Conservation (phyloP, 1,139 yeast genomes). For the Debaryomyces subglobosus region DNA sequence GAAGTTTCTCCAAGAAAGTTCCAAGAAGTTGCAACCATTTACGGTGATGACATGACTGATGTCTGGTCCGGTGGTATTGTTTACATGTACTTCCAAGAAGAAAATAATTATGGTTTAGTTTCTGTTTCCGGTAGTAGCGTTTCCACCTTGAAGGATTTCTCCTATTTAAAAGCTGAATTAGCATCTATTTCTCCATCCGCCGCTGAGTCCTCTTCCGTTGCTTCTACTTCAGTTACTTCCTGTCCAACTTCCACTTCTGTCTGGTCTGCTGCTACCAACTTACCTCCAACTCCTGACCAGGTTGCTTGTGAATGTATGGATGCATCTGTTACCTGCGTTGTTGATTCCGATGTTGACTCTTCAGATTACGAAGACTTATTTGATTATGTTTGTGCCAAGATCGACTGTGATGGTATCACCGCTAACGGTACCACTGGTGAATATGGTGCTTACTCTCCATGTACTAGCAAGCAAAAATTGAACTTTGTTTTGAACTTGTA, state of each 20-base stretch:
- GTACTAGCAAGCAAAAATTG: constrained; percentile 61
- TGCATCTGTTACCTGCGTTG: constrained; percentile 53
- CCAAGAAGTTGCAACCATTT: constrained; percentile 68
- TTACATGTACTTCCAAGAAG: constrained; percentile 86
- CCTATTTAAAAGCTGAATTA: constrained; percentile 58
- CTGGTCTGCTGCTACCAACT: constrained; percentile 57
- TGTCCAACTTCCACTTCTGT: constrained; percentile 57
- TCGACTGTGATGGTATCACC: constrained; percentile 55
- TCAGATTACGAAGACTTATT: constrained; percentile 59
- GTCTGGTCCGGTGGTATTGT: constrained; percentile 95
- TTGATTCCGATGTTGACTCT: constrained; percentile 42
- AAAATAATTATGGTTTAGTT: constrained; percentile 80
- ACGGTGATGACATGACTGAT: constrained; percentile 63
- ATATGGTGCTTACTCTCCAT: constrained; percentile 66
- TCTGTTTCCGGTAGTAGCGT: constrained; percentile 45
- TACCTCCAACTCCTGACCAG: constrained; percentile 74
- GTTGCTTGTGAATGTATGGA: constrained; percentile 60
- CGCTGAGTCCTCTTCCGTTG: constrained; percentile 24
- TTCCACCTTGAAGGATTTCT: constrained; percentile 50
- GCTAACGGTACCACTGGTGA: constrained; percentile 63
- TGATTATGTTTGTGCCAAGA: constrained; percentile 51
- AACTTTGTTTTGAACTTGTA: constrained; percentile 64
- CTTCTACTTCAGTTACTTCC: constrained; percentile 24
- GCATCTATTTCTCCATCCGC: constrained; percentile 51
- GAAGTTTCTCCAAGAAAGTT: constrained; percentile 63